Evolutionary conservation across 345 rosid genomes (phyloP), one percentile per base, ranked within the genome.

Genomic region (Camelina hispida): DNA sequence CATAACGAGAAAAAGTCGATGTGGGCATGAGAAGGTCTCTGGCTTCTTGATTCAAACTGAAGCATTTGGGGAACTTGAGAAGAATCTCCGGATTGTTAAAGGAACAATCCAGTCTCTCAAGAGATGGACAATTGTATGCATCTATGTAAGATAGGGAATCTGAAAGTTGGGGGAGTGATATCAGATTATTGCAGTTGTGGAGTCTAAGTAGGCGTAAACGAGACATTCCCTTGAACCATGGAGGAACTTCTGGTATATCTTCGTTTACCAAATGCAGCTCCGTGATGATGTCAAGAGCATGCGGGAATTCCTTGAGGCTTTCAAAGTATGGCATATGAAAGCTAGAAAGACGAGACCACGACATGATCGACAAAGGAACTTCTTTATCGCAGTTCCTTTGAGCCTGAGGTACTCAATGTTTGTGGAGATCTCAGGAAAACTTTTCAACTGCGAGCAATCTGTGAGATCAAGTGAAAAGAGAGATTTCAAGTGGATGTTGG

Each of bases 31-130:
- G 6, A 2, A 34, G 37, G 1, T 34, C 37, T 34, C 37, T 34
- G 8, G 37, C 37, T 34, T 34, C 37, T 34, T 7, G 37, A 0
- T 34, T 7, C 9, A 34, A 1, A 0, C 6, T 34, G 2, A 6
- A 6, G 37, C 37, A 34, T 1, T 34, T 34, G 37, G 0, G 0
- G 37, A 34, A 34, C 7, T 6, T 6, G 2, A 34, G 0, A 34
- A 7, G n/a, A n/a, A n/a, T n/a, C n/a, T n/a, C n/a, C n/a, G n/a
- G n/a, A n/a, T n/a, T 34, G 37, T 34, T 7, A 34, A 34, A 34
- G 37, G 37, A 32, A 57, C 62, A 32, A 32, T 57, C 62, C 14
- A 32, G 7, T 57, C 42, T 57, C 62, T 57, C 62, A 16, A 57
- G 42, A 40, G 61, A 56, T 3, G 3, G 8, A 30, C 61, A 56